phyloP scores from a whole-genome alignment of 768 basidiomycete species.

The Pleurotus citrinopileatus region DNA sequence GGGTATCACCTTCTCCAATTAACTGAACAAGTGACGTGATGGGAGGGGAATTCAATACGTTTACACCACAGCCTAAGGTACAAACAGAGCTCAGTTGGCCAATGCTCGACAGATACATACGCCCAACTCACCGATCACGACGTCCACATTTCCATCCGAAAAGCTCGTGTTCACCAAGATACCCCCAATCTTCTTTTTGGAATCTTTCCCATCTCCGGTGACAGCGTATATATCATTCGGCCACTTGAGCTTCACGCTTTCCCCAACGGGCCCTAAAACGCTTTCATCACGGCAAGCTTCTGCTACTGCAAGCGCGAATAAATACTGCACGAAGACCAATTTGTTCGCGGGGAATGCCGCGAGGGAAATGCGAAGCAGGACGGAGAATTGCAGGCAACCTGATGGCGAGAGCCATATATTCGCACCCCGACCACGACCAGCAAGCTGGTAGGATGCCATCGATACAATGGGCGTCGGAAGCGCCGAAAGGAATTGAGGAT shows the following conservation, averaged over 20 bases:
- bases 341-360: slow-evolving; percentile 51
- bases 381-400: slow-evolving; percentile 85
- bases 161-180: slow-evolving; percentile 90
- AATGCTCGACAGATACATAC: not conserved
- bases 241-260: slow-evolving; percentile 84
- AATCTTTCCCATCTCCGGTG: slow-evolving; percentile 41
- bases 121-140: slow-evolving; percentile 70
- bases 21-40: slow-evolving; percentile 81
- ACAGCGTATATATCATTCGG: slow-evolving; percentile 93
- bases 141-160: slow-evolving; percentile 62
- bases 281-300: slow-evolving; percentile 69
- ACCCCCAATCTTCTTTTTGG: slow-evolving; percentile 82
- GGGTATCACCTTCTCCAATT: slow-evolving; percentile 27
- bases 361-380: slow-evolving; percentile 61
- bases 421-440: slow-evolving; percentile 83
- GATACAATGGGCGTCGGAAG: slow-evolving; percentile 80
- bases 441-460: slow-evolving; percentile 82
- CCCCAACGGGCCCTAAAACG: slow-evolving; percentile 50
- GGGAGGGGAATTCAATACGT: slow-evolving; percentile 79
- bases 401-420: slow-evolving; percentile 93
- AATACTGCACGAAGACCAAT: slow-evolving; percentile 92
- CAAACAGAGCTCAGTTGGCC: not conserved
- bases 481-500: slow-evolving; percentile 62
- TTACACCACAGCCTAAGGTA: slow-evolving; percentile 78
- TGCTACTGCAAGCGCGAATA: slow-evolving; percentile 86